Evolutionary conservation across 225 moss, liverwort and hornwort genomes (phyloP).

Genomic region (Asterella californica): DNA sequence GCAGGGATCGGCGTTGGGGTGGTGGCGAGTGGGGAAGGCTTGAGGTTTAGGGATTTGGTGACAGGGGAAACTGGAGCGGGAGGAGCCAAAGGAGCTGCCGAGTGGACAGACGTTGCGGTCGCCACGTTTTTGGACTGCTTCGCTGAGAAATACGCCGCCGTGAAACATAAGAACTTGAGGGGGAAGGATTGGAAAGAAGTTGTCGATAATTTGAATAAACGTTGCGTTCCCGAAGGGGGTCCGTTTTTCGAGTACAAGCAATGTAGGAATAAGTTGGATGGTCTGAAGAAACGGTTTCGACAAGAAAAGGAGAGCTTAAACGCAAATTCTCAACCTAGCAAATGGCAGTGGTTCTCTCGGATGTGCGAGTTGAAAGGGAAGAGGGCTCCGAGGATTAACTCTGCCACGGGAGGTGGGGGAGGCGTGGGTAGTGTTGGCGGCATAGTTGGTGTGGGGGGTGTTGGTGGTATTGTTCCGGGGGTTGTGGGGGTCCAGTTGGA

Average conservation of each 20-base stretch:
- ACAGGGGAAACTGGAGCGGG: conserved; percentile 43
- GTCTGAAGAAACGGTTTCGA: conserved; percentile 47
- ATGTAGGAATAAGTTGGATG: conserved; percentile 47
- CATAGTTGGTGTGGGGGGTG: background rate
- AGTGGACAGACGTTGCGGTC: conserved; percentile 46
- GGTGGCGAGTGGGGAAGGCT: conserved; percentile 18
- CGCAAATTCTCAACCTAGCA: conserved; percentile 43
- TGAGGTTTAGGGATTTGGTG: conserved; percentile 50
- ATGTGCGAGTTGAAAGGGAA: conserved; percentile 45
- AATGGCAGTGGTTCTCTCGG: conserved; percentile 48
- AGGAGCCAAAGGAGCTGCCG: conserved; percentile 46
- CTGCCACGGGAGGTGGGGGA: conserved; percentile 8
- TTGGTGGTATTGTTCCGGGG: background rate
- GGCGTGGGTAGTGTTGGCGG: conserved; percentile 7
- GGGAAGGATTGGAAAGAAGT: conserved; percentile 54
- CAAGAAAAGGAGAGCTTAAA: conserved; percentile 49
- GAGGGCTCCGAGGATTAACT: conserved; percentile 30
- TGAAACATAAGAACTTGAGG: conserved; percentile 50
- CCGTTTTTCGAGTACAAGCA: conserved; percentile 48
- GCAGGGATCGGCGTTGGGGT: conserved; percentile 13
- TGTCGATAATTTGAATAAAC: conserved; percentile 44
- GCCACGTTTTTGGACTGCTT: conserved; percentile 47
- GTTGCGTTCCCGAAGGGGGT: conserved; percentile 39
- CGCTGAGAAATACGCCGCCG: conserved; percentile 43
- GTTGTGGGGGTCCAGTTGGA: conserved; percentile 18